These are phyloP conservation scores for Colletotrichum chlorophyti DNA, from an alignment of 2,329 filamentous ascomycete species.

Conservation along the genomic window DNA sequence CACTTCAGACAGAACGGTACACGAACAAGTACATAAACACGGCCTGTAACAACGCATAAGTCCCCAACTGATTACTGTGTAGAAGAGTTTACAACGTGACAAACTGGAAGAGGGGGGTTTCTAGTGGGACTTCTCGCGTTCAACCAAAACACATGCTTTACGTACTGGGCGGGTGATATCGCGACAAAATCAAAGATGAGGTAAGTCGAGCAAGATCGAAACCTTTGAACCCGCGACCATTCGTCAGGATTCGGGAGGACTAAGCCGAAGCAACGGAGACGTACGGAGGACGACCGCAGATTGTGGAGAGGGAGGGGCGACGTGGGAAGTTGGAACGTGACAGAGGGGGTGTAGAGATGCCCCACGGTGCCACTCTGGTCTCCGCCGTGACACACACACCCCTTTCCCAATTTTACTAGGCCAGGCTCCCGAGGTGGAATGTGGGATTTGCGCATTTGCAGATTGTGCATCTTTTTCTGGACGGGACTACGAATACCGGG, in stretches of 20 bases:
- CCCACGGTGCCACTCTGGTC: no score
- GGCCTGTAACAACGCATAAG: no score
- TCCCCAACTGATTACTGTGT: no score
- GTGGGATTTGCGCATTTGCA: not conserved
- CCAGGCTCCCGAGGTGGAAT: not conserved
- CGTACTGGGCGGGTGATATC: not conserved
- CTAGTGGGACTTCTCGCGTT: no score
- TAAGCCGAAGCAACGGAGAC: constrained; percentile 24
- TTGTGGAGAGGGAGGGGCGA: constrained; percentile 11
- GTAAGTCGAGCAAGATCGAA: not conserved
- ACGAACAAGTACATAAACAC: no score
- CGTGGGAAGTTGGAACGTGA: not conserved
- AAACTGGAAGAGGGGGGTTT: no score
- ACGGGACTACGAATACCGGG: not conserved
- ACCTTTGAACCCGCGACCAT: not conserved
- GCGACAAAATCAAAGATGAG: not conserved
- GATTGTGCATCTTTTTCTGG: no score
- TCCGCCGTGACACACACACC: not conserved
- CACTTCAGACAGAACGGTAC: no score
- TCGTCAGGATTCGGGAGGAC: constrained; percentile 23
- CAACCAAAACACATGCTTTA: not conserved
- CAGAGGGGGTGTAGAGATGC: no score
- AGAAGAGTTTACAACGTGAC: no score
- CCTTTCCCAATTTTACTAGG: no score
- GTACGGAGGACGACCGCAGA: constrained; percentile 19